A percentile compares a stretch with the other conserved stretches of the same genome.
phyloP scores from a whole-genome alignment of 2,329 filamentous ascomycete genomes.

The Thermochaetoides dissita region DNA sequence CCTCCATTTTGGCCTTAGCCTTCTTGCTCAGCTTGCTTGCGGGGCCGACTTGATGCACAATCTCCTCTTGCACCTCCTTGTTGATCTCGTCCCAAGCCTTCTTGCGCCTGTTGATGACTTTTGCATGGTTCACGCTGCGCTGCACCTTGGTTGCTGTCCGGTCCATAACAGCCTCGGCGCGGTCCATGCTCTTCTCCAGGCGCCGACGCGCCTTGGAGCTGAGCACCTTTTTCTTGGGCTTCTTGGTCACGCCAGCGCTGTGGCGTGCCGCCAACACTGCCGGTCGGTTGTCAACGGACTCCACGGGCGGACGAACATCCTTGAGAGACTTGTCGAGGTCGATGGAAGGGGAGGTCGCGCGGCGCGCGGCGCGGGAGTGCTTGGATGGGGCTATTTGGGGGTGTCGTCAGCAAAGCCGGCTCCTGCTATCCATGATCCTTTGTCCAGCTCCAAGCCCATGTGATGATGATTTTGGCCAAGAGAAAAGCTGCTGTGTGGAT shows the following conservation, averaged over 20 bases:
- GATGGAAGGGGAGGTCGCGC: conserved; percentile 56
- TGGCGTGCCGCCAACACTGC: conserved; percentile 58
- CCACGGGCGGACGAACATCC: conserved; percentile 36
- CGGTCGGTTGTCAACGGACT: conserved; percentile 37
- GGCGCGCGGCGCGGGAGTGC: conserved; percentile 62
- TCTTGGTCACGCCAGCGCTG: conserved; percentile 53
- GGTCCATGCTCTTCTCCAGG: conserved; percentile 43
- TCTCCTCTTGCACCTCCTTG: conserved; percentile 5
- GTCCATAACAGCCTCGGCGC: conserved; percentile 45
- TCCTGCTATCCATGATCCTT: too few species aligned
- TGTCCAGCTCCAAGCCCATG: too few species aligned
- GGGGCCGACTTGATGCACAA: neutral
- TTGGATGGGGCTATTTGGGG: conserved; percentile 40
- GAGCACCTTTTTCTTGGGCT: conserved; percentile 43
- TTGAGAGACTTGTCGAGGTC: conserved; percentile 60
- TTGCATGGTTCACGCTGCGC: conserved; percentile 13
- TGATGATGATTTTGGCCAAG: neutral
- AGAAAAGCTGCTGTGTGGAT: neutral
- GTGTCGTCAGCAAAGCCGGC: conserved; percentile 1
- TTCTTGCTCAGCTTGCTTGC: conserved; percentile 8
- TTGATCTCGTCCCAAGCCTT: conserved; percentile 17
- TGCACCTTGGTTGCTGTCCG: conserved; percentile 27
- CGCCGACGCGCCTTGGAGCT: conserved; percentile 41
- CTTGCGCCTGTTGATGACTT: conserved; percentile 13
- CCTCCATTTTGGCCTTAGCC: conserved; percentile 11